Evolutionary conservation across 164 flowering plant species (phyloP).

Genomic region (Tinospora cordifolia): DNA sequence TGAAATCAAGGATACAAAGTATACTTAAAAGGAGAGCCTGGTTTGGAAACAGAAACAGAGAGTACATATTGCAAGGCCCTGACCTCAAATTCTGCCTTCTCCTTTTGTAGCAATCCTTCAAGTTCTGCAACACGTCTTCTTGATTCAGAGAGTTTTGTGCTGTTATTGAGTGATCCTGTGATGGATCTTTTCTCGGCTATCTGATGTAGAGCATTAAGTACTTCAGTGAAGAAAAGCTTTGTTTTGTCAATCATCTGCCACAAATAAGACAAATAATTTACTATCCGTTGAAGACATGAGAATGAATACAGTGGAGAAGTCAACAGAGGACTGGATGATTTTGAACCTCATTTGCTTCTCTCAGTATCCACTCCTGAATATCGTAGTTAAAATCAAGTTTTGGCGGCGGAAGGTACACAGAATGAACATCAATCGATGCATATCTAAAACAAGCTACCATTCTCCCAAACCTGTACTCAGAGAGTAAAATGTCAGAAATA

Average conservation of each 20-base stretch:
- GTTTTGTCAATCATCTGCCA: constrained; percentile 59
- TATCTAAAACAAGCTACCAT: constrained; percentile 99
- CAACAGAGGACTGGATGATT: constrained; percentile 1
- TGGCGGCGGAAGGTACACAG: constrained; percentile 78
- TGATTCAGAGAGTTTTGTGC: constrained; percentile 37
- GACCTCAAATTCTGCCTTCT: constrained; percentile 85
- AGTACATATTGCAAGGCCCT: constrained; percentile 10
- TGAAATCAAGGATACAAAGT: background rate
- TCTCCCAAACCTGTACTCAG: constrained; percentile 62
- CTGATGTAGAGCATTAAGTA: constrained; percentile 50
- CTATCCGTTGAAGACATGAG: constrained; percentile 6
- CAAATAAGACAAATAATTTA: constrained; percentile 15
- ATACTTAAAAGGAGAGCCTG: background rate
- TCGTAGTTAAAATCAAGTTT: constrained; percentile 72
- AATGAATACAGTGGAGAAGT: background rate
- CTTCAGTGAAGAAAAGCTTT: constrained; percentile 73
- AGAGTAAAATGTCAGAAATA: constrained; percentile 2
- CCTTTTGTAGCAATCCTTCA: constrained; percentile 58
- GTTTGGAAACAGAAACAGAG: background rate
- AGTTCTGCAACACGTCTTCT: constrained; percentile 48
- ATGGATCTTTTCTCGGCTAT: constrained; percentile 44
- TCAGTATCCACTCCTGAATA: constrained; percentile 75
- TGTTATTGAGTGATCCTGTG: constrained; percentile 16
- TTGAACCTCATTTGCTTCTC: constrained; percentile 73
- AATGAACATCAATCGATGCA: constrained; percentile 91